Evolutionary conservation across 176 grass and related monocot species (phyloP), one percentile per base, ranked within the genome.

Genomic region (Oryza coarctata): DNA sequence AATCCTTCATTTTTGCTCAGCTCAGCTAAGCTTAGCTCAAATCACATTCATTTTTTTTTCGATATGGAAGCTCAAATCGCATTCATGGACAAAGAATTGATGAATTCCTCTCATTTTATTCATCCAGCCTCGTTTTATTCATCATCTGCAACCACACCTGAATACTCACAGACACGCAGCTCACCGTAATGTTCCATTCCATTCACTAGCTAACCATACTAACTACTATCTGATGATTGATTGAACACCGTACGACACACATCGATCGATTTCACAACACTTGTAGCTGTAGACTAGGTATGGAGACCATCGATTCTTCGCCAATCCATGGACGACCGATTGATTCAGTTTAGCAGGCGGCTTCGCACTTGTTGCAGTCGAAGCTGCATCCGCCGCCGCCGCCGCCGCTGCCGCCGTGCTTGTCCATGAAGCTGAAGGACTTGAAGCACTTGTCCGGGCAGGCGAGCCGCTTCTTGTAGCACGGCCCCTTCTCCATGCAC

Each of bases 351-450:
- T 30, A 87, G 63, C 92, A 94, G 89, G 74, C 36, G 7, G 80
- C 92, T 43, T 69, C 36, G 92, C 92, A 94, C 9, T n/a, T 67
- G 20, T 33, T 76, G 87, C 92, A 94, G 63, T 94, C 92, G 75
- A 94, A 89, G 67, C 27, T 89, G 84, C 92, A 94, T 0, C 92
- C 83, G 0, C 92, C 83, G 0, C 92, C 92, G 33, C 92, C 80
- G 3, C 88, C 92, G 0, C 86, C 92, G 9, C 89, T 86, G 52
- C 88, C 88, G 83, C 82, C 82, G 35, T 86, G 57, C 38, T 80
- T 78, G 40, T 23, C 29, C 1, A 27, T 33, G 81, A 79, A 80
- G 81, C 89, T 91, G 85, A 43, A 91, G 0, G 92, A 89, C 32
- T 23, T 82, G 85, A 91, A 94, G 81, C 92, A 94, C 8, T 34